Percentiles rank a stretch among this genome's conserved stretches.
Conservation (phyloP, 1,284 basidiomycete species). For the Bondarzewia mesenterica region DNA sequence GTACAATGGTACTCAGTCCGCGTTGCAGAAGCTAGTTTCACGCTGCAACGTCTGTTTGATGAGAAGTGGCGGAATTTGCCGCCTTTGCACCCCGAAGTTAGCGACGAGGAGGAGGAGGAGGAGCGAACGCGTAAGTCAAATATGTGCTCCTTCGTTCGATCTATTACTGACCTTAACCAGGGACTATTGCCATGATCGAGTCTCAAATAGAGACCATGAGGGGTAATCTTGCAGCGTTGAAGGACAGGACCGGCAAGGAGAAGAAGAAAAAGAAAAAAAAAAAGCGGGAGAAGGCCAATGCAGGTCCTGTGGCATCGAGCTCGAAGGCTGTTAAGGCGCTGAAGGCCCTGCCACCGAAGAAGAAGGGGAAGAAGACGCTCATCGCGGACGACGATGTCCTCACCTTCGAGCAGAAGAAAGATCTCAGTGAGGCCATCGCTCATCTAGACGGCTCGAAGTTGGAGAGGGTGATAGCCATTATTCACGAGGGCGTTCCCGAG, state of each 20-base stretch:
- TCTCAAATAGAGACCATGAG: constrained; percentile 70
- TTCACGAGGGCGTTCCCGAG: constrained; percentile 83
- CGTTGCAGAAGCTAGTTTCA: too few species aligned
- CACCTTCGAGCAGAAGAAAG: constrained; percentile 92
- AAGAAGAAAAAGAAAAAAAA: constrained; percentile 27
- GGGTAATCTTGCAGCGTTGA: constrained; percentile 54
- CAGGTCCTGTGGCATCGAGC: too few species aligned
- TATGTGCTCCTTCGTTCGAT: too few species aligned
- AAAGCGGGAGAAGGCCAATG: constrained; percentile 47
- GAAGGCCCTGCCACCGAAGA: constrained; percentile 33
- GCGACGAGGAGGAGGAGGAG: too few species aligned
- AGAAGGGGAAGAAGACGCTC: constrained; percentile 35
- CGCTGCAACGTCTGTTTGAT: too few species aligned
- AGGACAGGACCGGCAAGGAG: constrained; percentile 15
- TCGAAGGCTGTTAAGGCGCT: constrained; percentile 35
- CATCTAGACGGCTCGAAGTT: constrained; percentile 72
- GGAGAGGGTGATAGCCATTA: constrained; percentile 84
- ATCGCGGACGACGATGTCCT: constrained; percentile 59
- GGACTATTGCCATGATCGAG: too few species aligned
- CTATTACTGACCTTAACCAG: too few species aligned
- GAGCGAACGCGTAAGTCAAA: too few species aligned
- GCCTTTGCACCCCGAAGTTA: too few species aligned
- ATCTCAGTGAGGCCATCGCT: constrained; percentile 86
- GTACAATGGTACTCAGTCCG: too few species aligned
- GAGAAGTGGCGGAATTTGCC: too few species aligned